Base-by-base conservation (phyloP, 1,284 basidiomycete species). In the Porodaedalea pini region DNA sequence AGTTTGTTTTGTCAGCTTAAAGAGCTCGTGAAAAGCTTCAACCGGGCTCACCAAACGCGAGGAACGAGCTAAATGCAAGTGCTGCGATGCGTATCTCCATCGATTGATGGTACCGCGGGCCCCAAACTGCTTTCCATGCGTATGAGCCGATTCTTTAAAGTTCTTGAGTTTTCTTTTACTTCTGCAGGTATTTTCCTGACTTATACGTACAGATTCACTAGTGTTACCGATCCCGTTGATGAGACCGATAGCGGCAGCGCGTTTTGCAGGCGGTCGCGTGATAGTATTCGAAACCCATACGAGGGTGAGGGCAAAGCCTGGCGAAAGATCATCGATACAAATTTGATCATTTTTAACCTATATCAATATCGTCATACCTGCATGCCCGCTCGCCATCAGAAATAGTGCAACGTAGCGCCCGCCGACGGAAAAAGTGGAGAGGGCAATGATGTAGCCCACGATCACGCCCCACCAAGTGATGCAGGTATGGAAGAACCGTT, bases 401-500 rank as follows among this genome's bases (percentile, higher is more conserved):
- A 88, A 88, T 66, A 88, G 71, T 0, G 81, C 76, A 36, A 88
- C 71, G 61, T 88, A 88, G 51, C 86, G 78, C 3, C 74, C 82
- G 0, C 73, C 78, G 3, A 76, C 74, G 5, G 72, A 74, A 70
- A 78, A 76, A 0, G 85, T 86, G 3, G 74, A 73, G 10, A 85
- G 67, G 2, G 78, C 77, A 58, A 88, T 83, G 57, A 86, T 80
- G 63, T 81, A 88, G 0, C 81, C 86, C 5, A 85, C 34, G 7
- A 86, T 79, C 50, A 79, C 77, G n/a, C 71, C 76, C 82, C 81
- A 85, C 79, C 78, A 83, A 70, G 78, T 79, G 2, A 66, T 71
- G 8, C 78, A 70, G 31, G 87, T 78, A 66, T 90, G 87, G 73
- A 85, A 85, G 71, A 80, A 89, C 2, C 84, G 78, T 64, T 86